Evolutionary conservation across 1,284 basidiomycete genomes (phyloP), one percentile per base, ranked within the genome.

Genomic region (Boletellus sp.): DNA sequence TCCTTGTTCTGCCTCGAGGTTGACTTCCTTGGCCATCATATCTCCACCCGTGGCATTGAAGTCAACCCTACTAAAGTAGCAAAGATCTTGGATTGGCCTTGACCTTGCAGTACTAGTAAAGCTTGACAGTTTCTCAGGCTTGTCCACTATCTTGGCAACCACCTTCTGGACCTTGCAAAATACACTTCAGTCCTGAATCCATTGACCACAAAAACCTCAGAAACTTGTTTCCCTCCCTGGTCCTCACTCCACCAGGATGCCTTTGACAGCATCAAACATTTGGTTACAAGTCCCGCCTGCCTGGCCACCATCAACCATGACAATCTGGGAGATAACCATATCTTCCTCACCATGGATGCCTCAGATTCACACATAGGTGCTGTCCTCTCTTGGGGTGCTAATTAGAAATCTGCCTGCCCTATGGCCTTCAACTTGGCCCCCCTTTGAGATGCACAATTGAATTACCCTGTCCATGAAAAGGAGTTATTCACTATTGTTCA

Each of bases 391-490:
- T 69, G 62, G 47, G 67, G 69, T 0, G 29, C 29, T 0, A 54
- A 54, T 1, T 68, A 60, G 59, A 60, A 67, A 29, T 50, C 59
- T 0, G 58, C 62, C 0, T 41, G 58, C 0, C 69, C 64, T 0
- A 67, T 69, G 0, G 67, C 66, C 1, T 73, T 60, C 37, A 60
- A 70, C 25, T 71, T 65, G 0, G 41, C 33, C 14, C 47, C 53
- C 0, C 53, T 72, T n/a, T 62, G 55, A 6, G 43, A 41, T 0
- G 66, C 69, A 0, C 52, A 70, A 34, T 53, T 64, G 0, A 69
- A 71, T 41, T 73, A 73, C 36, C 63, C 63, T 0, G 60, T 70
- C 0, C 67, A 73, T 36, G 57, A 74, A 39, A 66, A 69, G 17
- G 66, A 70, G 41, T 47, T 71, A 0, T 50, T 73, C 0, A 67